Percentiles rank a stretch among this genome's conserved stretches.
phyloP scores from a whole-genome alignment of 2,329 filamentous ascomycete species.

The Ophiostoma ips region DNA sequence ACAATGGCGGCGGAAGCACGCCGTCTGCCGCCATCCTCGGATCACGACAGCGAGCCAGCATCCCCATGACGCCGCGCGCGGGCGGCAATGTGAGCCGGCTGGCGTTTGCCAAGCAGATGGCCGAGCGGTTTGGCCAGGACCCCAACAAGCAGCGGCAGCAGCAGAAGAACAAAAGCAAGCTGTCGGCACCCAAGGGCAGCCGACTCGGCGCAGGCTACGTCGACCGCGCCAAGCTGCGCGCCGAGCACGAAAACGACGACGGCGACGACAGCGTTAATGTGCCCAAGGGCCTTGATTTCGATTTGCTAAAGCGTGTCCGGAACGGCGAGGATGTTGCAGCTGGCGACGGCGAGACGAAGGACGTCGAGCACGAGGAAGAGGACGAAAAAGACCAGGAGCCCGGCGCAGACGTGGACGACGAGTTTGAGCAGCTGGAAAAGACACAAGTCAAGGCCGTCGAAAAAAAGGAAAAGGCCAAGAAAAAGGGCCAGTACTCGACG shows the following conservation, averaged over 20 bases:
- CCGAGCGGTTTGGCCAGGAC: conserved; percentile 49
- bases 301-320: conserved; percentile 55
- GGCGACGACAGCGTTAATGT: too few species aligned
- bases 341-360: conserved; percentile 26
- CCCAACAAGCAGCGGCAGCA: conserved; percentile 24
- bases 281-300: conserved; percentile 76
- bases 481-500: conserved; percentile 48
- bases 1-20: conserved; percentile 16
- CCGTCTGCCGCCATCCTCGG: conserved; percentile 41
- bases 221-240: conserved; percentile 53
- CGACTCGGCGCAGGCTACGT: conserved; percentile 69
- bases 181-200: conserved; percentile 68
- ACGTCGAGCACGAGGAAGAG: conserved; percentile 25
- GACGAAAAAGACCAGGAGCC: conserved; percentile 2
- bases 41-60: conserved; percentile 63
- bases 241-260: conserved; percentile 31
- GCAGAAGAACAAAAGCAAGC: conserved; percentile 62
- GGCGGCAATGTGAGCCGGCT: conserved; percentile 39
- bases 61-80: conserved; percentile 88
- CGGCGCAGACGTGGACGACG: conserved; percentile 46
- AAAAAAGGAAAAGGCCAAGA: conserved; percentile 39
- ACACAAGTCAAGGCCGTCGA: conserved; percentile 38
- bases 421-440: conserved; percentile 45
- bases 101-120: conserved; percentile 74
- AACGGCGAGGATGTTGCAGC: conserved; percentile 59